Evolutionary conservation across 169 alveolate genomes (phyloP).

Genomic region (Cyclospora cayetanensis): DNA sequence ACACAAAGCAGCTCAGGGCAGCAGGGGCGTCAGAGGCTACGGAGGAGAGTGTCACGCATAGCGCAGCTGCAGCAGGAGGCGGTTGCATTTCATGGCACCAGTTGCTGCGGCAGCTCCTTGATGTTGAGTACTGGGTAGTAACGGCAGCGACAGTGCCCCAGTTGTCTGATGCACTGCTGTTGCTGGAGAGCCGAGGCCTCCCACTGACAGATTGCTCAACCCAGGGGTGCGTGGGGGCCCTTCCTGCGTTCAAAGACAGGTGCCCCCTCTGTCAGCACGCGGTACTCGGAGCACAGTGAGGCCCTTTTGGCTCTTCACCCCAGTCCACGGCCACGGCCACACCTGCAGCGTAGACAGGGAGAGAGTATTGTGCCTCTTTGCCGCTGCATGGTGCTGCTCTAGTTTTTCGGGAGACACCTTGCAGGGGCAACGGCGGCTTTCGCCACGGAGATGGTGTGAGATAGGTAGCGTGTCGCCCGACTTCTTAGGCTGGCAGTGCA

Average conservation of each 20-base stretch:
- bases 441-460: too few relatives aligned
- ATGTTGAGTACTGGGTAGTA: not conserved
- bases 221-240: not conserved
- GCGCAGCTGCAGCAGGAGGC: not conserved
- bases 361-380: too few relatives aligned
- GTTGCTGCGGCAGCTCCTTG: not conserved
- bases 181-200: not conserved
- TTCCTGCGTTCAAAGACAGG: not conserved
- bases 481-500: too few relatives aligned
- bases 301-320: too few relatives aligned
- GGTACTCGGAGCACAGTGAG: too few relatives aligned
- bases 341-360: too few relatives aligned
- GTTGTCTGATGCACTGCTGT: not conserved
- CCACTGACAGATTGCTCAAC: not conserved
- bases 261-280: not conserved
- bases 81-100: not conserved
- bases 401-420: too few relatives aligned
- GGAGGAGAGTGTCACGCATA: not conserved
- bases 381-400: too few relatives aligned
- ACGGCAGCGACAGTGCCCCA: not conserved
- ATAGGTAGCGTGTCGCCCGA: too few relatives aligned
- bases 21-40: not conserved
- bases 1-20: too few relatives aligned
- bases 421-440: too few relatives aligned
- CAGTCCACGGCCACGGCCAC: too few relatives aligned